Evolutionary conservation across 176 grass and related monocot genomes (phyloP).

Genomic region (maize (Zea mays)): Zm-B73-REFERENCE-NAM-5.0 NC_050097.1:240267001-240267500

Average conservation of each 20-base stretch:
- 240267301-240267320: too few relatives aligned
- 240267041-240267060: background rate
- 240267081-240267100: constrained; percentile 11
- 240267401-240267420: constrained; percentile 1
- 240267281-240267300: too few relatives aligned
- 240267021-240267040: constrained; percentile 14
- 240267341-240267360: too few relatives aligned
- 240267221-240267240: background rate
- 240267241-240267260: too few relatives aligned
- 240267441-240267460: background rate
- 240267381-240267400: too few relatives aligned
- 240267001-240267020: background rate
- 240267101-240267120: background rate
- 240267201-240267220: background rate
- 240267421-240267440: background rate
- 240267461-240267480: background rate
- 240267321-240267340: too few relatives aligned
- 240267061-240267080: constrained; percentile 32
- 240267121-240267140: background rate
- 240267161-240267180: constrained; percentile 2
- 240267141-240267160: background rate
- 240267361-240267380: too few relatives aligned
- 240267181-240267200: constrained; percentile 13
- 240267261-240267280: too few relatives aligned
- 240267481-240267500: background rate